Percentiles rank a stretch among this genome's conserved stretches.
These are phyloP conservation scores for Cotoneaster glaucophyllus DNA, from an alignment of 306 rosid genomes.

Conservation along the genomic window DNA sequence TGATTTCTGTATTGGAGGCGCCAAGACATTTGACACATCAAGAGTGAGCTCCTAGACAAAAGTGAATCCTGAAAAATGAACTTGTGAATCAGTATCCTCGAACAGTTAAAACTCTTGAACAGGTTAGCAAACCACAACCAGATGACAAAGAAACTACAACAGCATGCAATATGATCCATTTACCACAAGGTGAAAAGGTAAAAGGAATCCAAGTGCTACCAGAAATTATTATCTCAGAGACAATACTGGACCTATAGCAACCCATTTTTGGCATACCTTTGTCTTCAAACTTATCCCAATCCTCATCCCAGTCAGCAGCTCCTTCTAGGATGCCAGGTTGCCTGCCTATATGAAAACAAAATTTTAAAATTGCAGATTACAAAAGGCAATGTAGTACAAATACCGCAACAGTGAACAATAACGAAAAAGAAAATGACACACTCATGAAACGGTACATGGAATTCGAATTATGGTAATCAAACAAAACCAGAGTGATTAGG, in stretches of 20 bases:
- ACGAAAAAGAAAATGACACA: neutral
- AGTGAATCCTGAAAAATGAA: conserved; percentile 48
- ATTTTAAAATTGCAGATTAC: neutral
- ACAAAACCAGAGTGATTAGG: neutral
- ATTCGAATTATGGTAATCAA: neutral
- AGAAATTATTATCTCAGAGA: neutral
- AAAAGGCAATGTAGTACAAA: neutral
- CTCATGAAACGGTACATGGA: neutral
- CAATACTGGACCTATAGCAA: neutral
- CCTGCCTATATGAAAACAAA: conserved; percentile 50
- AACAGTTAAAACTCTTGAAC: neutral
- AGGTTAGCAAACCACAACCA: neutral
- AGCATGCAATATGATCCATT: neutral
- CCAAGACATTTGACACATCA: conserved; percentile 67
- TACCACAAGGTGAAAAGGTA: neutral
- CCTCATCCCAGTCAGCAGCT: conserved; percentile 96
- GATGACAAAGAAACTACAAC: neutral
- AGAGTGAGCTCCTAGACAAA: conserved; percentile 86
- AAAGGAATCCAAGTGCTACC: neutral
- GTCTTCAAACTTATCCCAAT: conserved; percentile 93
- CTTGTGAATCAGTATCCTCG: conserved; percentile 6
- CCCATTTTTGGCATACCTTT: conserved; percentile 56
- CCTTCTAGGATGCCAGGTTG: conserved; percentile 86
- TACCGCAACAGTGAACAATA: neutral
- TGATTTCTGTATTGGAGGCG: conserved; percentile 64